Evolutionary conservation across 164 flowering plant genomes (phyloP), one percentile per base, ranked within the genome.

Genomic region (Vitis rupestris): DNA sequence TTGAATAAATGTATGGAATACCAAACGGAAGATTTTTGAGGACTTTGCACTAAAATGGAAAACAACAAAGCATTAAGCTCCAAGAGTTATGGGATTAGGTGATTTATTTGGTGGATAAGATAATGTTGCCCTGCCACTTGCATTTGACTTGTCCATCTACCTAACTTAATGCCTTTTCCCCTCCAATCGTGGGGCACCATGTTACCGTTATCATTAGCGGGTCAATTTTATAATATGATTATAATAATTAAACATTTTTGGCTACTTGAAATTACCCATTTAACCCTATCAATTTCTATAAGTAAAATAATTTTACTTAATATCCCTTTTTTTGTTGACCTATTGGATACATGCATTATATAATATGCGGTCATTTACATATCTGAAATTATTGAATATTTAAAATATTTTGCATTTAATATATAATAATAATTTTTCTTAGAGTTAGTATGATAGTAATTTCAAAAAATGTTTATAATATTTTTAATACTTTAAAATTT

Each of bases 161-260:
- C 53, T 50, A 12, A 27, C 62, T 19, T 37, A 47, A 50, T 2
- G 52, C 65, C 48, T 64, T 68, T 61, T 65, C 47, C 1, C 50
- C 49, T 31, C 50, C 12, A 29, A 64, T 71, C 14, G 23, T 14
- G 23, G 65, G 69, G 68, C 63, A 63, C 78, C 78, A 70, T 67
- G 74, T 66, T 70, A 70, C 78, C 74, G 60, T 70, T 66, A 63
- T 70, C 47, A 66, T 70, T 65, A 61, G 37, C 30, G 2, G 14
- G 14, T 59, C 52, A 19, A 12, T 44, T 10, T 10, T 8, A 30
- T 15, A 10, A 53, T 2, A 53, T 53, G 5, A 13, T 12, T 13
- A 11, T n/a, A 11, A 11, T 4, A 17, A 11, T 59, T 0, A 27
- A 9, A 6, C 44, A 14, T 37, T 10, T 61, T 13, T 61, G 10